A percentile compares a stretch with the other conserved stretches of the same genome.
These are phyloP conservation scores for Cicer bijugum DNA, from an alignment of 306 rosid genomes.

Conservation along the genomic window DNA sequence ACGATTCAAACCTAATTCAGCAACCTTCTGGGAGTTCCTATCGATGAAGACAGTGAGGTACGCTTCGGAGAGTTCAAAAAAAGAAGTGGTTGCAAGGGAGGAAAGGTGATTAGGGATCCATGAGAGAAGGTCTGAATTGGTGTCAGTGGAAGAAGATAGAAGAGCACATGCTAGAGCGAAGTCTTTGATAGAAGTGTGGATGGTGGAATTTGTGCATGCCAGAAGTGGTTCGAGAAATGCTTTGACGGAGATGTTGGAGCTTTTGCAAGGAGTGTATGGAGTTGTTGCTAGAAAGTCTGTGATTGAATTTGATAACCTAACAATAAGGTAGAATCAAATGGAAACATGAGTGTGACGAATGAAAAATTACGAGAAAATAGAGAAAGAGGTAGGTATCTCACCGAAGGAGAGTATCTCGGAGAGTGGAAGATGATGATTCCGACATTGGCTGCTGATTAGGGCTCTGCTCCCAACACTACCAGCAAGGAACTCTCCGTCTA, in stretches of 20 bases:
- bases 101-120: conserved; percentile 74
- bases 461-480: conserved; percentile 2
- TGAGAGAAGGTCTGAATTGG: conserved; percentile 59
- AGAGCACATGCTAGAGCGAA: conserved; percentile 76
- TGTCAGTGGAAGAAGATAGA: conserved; percentile 57
- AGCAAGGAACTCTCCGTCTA: conserved; percentile 20
- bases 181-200: conserved; percentile 56
- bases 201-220: conserved; percentile 31
- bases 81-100: conserved; percentile 52
- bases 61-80: conserved; percentile 55
- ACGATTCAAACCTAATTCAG: conserved; percentile 56
- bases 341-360: not conserved
- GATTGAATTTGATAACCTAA: conserved; percentile 65
- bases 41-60: conserved; percentile 44
- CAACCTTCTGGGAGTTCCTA: conserved; percentile 43
- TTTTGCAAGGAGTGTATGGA: conserved; percentile 50
- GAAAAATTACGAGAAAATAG: not conserved
- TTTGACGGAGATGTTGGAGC: conserved; percentile 59
- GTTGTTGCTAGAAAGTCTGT: conserved; percentile 49
- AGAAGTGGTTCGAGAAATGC: conserved; percentile 68
- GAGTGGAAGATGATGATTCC: conserved; percentile 49
- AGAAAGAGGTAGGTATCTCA: conserved; percentile 32
- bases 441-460: conserved; percentile 52
- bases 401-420: conserved; percentile 60
- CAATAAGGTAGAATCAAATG: conserved; percentile 1